These are phyloP conservation scores for Aspergillus affinis DNA, from an alignment of 495 filamentous ascomycete species.

Conservation along the genomic window DNA sequence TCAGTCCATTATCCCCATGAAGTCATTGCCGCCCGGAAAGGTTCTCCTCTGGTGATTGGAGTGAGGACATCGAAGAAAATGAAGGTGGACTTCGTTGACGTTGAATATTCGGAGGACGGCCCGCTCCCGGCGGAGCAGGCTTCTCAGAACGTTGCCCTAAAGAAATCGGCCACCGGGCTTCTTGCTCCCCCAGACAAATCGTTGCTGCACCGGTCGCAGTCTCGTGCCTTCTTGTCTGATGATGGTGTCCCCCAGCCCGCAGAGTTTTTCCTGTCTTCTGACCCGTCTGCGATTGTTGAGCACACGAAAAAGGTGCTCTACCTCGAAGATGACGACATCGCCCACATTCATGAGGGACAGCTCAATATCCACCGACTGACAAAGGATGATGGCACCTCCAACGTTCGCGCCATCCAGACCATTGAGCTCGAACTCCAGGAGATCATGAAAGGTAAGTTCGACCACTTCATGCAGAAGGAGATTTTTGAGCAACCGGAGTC, in stretches of 20 bases:
- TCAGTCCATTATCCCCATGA: constrained; percentile 98
- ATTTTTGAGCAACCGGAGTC: constrained; percentile 99
- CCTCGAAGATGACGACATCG: constrained; percentile 98
- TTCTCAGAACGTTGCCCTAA: constrained; percentile 93
- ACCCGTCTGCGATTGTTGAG: constrained; percentile 96
- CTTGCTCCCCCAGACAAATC: constrained; percentile 93
- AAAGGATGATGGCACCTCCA: constrained; percentile 94
- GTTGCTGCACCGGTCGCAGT: constrained; percentile 95
- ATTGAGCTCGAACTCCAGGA: constrained; percentile 98
- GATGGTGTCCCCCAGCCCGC: constrained; percentile 97
- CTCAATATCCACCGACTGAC: constrained; percentile 97
- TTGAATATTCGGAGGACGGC: constrained; percentile 86
- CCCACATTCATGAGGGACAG: constrained; percentile 97
- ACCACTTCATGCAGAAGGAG: constrained; percentile 99
- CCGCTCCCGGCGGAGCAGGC: constrained; percentile 91
- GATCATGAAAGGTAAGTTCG: constrained; percentile 99
- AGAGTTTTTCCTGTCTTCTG: constrained; percentile 97
- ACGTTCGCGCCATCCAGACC: constrained; percentile 96
- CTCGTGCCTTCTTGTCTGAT: constrained; percentile 96
- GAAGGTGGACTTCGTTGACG: constrained; percentile 99
- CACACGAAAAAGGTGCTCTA: constrained; percentile 99
- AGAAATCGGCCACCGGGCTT: constrained; percentile 80
- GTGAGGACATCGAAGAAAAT: constrained; percentile 96
- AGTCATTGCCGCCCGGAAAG: constrained; percentile 95
- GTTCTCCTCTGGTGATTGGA: constrained; percentile 93